Conservation (phyloP, 768 basidiomycete genomes). For the Panaeolus papilionaceus region DNA sequence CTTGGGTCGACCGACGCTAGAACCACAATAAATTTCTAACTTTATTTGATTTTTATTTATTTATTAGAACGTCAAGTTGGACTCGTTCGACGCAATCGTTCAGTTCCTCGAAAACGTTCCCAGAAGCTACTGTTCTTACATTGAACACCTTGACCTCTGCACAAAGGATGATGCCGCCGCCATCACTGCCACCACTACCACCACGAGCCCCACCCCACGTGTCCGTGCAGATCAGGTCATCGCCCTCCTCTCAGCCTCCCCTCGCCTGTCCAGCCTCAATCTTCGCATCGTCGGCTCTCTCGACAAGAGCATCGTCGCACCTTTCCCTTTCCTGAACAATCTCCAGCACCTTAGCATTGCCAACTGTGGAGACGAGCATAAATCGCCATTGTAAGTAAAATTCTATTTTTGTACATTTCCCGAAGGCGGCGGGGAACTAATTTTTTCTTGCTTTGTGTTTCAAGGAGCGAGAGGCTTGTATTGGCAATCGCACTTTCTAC, state of each 20-base stretch:
- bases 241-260: constrained; percentile 54
- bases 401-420: constrained; percentile 23
- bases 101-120: constrained; percentile 66
- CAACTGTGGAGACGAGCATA: constrained; percentile 49
- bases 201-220: constrained; percentile 24
- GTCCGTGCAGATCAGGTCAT: constrained; percentile 54
- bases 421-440: constrained; percentile 18
- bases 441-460: constrained; percentile 6
- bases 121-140: constrained; percentile 51
- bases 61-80: constrained; percentile 56
- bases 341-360: constrained; percentile 54
- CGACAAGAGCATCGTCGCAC: constrained; percentile 53
- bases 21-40: constrained; percentile 20
- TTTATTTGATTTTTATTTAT: constrained; percentile 11
- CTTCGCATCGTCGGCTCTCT: constrained; percentile 57
- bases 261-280: constrained; percentile 53
- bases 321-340: constrained; percentile 50
- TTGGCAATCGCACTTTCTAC: constrained; percentile 71
- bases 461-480: constrained; percentile 71
- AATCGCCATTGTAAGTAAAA: constrained; percentile 51
- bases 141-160: constrained; percentile 60
- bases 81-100: constrained; percentile 49
- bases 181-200: constrained; percentile 19
- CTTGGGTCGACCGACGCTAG: constrained; percentile 18
- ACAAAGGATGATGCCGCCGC: constrained; percentile 33